Conservation (phyloP, 306 rosid species). For the Malus orientalis region DNA sequence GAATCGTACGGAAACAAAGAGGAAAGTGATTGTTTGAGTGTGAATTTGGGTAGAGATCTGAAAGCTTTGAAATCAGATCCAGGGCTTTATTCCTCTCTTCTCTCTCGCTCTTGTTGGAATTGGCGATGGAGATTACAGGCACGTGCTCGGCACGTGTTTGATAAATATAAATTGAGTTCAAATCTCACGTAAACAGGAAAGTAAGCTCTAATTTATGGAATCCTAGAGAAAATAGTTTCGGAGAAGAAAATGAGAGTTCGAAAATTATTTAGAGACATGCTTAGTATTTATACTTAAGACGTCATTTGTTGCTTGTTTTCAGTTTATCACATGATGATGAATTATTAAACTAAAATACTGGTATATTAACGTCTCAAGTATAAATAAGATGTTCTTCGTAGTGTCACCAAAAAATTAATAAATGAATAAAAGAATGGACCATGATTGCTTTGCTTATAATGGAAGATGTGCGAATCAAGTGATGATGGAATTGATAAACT, state of each 20-base stretch:
- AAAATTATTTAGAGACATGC: no score
- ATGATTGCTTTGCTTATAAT: background rate
- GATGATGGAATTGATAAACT: background rate
- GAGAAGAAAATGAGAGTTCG: no score
- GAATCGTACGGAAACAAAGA: background rate
- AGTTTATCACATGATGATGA: no score
- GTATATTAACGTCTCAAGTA: no score
- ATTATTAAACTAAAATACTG: no score
- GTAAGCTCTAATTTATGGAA: no score
- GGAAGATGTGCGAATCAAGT: background rate
- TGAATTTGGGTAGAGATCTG: background rate
- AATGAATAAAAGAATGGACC: background rate
- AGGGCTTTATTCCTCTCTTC: background rate
- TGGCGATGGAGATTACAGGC: background rate
- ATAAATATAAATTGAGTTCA: background rate
- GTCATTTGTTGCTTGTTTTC: no score
- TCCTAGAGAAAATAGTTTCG: no score
- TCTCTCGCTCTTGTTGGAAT: background rate
- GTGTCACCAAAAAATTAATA: no score
- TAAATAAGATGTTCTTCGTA: no score
- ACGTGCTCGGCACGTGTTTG: background rate
- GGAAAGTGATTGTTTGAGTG: background rate
- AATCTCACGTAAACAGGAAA: no score
- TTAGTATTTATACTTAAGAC: no score
- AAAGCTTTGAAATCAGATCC: conserved; percentile 4